Base-by-base conservation (phyloP, 2,329 filamentous ascomycete species). In the Cercospora sojina region DNA sequence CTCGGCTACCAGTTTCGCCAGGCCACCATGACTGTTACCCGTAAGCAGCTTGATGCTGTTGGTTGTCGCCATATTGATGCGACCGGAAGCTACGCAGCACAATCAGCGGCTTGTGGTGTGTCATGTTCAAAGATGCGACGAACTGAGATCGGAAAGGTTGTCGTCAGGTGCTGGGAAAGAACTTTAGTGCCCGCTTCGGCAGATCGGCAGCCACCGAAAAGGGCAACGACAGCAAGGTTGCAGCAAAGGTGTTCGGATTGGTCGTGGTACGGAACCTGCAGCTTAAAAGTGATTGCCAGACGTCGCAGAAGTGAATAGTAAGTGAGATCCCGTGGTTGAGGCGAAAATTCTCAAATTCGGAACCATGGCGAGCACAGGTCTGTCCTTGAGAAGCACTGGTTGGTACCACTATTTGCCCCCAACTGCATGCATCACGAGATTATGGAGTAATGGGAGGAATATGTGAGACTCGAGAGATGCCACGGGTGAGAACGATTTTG, bases 21-120 rank as follows among this genome's bases (percentile, higher is more conserved):
- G 85, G 79, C 89, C 84, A 6, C 89, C 89, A 77, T 91, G 90
- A 79, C 88, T 91, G 82, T 91, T 91, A 73, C 89, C 89, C 74
- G 89, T 91, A 77, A 91, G 82, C 70, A 91, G 81, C 80, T 91
- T 91, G 77, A 91, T 91, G 41, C 87, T 89, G 80, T 91, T 91
- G 49, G 49, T 63, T 69, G 87, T 85, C 72, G 89, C 86, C 89
- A 91, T 91, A 64, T 61, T 68, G 32, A 47, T 63, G 72, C 69
- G 69, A 72, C 67, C 51, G 32, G 41, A 59, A 53, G 61, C 51
- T 58, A 31, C 64, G 57, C 60, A 43, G 64, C 61, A 58, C 60
- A 35, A 31, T 59, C 31, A 65, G 67, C 51, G 23, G 43, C 41
- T 16, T 43, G 57, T 25, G 16, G 43, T 38, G 23, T 53, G 65